Base-by-base conservation (phyloP, 805 yeast genomes). In the Saccharomyces kudriavzevii region DNA sequence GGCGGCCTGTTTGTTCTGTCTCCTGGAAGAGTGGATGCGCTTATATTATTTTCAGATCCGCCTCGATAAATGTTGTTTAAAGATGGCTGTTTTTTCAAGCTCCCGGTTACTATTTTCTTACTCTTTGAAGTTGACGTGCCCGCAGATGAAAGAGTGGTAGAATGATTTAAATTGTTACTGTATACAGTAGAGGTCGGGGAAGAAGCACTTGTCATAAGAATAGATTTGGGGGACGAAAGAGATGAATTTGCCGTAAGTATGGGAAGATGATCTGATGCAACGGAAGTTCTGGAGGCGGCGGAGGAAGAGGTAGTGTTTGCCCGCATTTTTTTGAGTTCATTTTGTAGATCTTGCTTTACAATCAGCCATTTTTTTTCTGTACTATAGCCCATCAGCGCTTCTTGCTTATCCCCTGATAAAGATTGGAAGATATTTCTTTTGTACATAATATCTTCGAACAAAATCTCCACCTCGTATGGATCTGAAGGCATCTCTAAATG, bases 331-430 rank as follows among this genome's bases (percentile, higher is more conserved):
- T 85, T 85, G 62, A 76, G 76, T 62, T 90, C 97, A 5, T 91
- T 80, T 48, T 88, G 77, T 25, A 85, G 82, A 67, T 90, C 96
- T 68, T 91, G 97, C 59, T 86, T 82, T 45, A 91, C 85, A 59
- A 91, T 77, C 85, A 88, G 83, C 96, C 97, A 90, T 70, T 92
- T 92, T 62, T 89, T 88, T 49, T 85, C 88, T 0, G 81, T 73
- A 46, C 86, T 80, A 65, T 86, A 90, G 60, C 78, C 79, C 62
- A 81, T 76, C 87, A 92, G 83, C 64, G 88, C 94, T 53, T 75
- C 78, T 59, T 84, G 83, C 2, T 94, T 96, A 50, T 79, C 80
- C 26, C 80, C 81, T 0, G 96, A 88, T 30, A 86, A 72, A 45
- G 77, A 71, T 56, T 77, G 81, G 70, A 89, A 86, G 17, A 68